A percentile compares a stretch with the other conserved stretches of the same genome.
These are phyloP conservation scores for Calonectria hawksworthii DNA, from an alignment of 2,329 filamentous ascomycete species.

Conservation along the genomic window DNA sequence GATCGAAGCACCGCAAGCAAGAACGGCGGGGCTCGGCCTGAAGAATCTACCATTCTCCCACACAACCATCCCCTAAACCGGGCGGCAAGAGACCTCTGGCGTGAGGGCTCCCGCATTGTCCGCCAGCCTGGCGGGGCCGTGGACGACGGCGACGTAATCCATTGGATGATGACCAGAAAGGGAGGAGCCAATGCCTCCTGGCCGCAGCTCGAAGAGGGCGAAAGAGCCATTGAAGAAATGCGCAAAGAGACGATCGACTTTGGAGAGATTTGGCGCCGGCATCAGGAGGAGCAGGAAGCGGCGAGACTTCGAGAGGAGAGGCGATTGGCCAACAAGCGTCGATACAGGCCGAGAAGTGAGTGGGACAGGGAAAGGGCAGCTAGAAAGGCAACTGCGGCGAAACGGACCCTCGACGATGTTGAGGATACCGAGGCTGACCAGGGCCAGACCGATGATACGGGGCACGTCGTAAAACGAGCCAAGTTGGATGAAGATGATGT, in stretches of 20 bases:
- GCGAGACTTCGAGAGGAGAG: constrained; percentile 35
- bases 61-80: constrained; percentile 13
- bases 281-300: constrained; percentile 32
- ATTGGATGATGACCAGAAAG: constrained; percentile 39
- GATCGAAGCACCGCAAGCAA: neutral
- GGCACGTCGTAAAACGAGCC: neutral
- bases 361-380: constrained; percentile 36
- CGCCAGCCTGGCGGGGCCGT: constrained; percentile 33
- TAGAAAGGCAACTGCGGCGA: constrained; percentile 4
- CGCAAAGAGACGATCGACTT: constrained; percentile 35
- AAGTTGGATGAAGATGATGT: neutral
- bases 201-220: constrained; percentile 36
- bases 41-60: neutral
- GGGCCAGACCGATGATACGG: neutral
- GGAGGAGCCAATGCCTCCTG: constrained; percentile 36
- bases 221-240: constrained; percentile 35
- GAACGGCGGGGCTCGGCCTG: neutral
- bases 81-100: constrained; percentile 34
- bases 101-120: constrained; percentile 30
- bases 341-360: constrained; percentile 39
- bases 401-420: neutral
- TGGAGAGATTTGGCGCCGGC: constrained; percentile 27
- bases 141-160: constrained; percentile 34
- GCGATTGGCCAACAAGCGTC: constrained; percentile 41
- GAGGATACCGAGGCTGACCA: neutral